Evolutionary conservation across 192 early-diverging fungal genomes (phyloP).

Genomic region (Gaertneriomyces sp.): DNA sequence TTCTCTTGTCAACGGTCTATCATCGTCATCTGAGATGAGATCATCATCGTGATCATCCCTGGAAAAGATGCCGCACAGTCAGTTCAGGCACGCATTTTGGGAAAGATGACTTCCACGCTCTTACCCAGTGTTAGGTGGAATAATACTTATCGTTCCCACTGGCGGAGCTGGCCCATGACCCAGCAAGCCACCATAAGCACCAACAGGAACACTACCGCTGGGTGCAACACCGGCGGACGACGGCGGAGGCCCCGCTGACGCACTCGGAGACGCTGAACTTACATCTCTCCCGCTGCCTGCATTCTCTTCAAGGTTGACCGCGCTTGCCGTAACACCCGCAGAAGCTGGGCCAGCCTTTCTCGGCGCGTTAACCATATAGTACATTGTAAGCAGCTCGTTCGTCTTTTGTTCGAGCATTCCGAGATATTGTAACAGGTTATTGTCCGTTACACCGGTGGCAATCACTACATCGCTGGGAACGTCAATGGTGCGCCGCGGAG

Average conservation of each 20-base stretch:
- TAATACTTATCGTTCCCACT: conserved; percentile 42
- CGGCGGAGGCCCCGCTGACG: not conserved
- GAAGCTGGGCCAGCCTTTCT: conserved; percentile 39
- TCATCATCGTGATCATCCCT: conserved; percentile 58
- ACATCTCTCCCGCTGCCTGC: not conserved
- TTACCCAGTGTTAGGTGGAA: conserved; percentile 52
- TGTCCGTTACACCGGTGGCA: conserved; percentile 41
- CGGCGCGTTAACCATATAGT: conserved; percentile 48
- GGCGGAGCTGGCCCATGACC: conserved; percentile 51
- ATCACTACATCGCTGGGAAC: not conserved
- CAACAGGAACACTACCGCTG: conserved; percentile 16
- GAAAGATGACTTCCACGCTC: not conserved
- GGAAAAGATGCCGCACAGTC: not conserved
- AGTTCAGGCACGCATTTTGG: not conserved
- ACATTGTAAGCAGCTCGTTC: conserved; percentile 52
- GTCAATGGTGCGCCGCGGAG: too few relatives aligned
- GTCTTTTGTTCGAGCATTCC: conserved; percentile 53
- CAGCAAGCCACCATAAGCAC: conserved; percentile 42
- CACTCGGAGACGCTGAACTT: not conserved
- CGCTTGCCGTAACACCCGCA: conserved; percentile 21
- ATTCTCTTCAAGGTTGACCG: conserved; percentile 24
- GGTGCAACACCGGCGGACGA: not conserved
- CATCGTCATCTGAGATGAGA: conserved; percentile 51
- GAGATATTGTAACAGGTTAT: conserved; percentile 44
- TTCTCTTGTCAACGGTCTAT: conserved; percentile 53